These are phyloP conservation scores for Abelmoschus esculentus DNA, from an alignment of 345 rosid species.

Conservation along the genomic window DNA sequence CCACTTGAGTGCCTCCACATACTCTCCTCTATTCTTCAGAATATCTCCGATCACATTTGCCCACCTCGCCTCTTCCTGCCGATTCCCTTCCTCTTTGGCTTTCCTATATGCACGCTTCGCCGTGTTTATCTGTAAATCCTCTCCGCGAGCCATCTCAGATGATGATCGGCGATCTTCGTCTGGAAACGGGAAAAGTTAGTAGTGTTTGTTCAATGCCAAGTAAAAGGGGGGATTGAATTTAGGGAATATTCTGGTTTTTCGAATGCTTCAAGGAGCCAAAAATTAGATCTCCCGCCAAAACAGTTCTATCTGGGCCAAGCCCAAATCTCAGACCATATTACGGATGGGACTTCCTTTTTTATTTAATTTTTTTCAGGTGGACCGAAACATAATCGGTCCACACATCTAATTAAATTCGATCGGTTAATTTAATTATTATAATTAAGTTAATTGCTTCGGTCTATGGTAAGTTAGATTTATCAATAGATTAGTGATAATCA, in stretches of 20 bases:
- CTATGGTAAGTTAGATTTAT: too few species aligned
- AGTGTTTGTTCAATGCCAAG: too few species aligned
- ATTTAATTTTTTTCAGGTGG: too few species aligned
- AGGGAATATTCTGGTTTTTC: background rate
- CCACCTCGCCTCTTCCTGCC: constrained; percentile 89
- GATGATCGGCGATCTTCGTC: background rate
- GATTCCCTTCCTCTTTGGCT: constrained; percentile 64
- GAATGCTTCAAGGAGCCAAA: background rate
- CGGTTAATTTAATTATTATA: too few species aligned
- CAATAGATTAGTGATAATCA: too few species aligned
- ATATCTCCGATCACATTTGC: constrained; percentile 78
- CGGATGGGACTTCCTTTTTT: too few species aligned
- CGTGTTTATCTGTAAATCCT: constrained; percentile 29
- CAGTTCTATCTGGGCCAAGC: background rate
- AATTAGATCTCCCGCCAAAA: constrained; percentile 10
- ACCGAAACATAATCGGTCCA: too few species aligned
- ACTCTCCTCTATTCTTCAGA: constrained; percentile 78
- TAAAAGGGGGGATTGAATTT: background rate
- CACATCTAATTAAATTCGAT: too few species aligned
- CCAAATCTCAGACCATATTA: background rate
- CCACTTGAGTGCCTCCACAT: constrained; percentile 85
- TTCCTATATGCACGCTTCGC: constrained; percentile 62
- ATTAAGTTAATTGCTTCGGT: too few species aligned
- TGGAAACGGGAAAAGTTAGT: background rate
- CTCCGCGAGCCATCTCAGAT: constrained; percentile 39